Conservation (phyloP, 2,329 filamentous ascomycete species). For the Penicillium sp. region DNA sequence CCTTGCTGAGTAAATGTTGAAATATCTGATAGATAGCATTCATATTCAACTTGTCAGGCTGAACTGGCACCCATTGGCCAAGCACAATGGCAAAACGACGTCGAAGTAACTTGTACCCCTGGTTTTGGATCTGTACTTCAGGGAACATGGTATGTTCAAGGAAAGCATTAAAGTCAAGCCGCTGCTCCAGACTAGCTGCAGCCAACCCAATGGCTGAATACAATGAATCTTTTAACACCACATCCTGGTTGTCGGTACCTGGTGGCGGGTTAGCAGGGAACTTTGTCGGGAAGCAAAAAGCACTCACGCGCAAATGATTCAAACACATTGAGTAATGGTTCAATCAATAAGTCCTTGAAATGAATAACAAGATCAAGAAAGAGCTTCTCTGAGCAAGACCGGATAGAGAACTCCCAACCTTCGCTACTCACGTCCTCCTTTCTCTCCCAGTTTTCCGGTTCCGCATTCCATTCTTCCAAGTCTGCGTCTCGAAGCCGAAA, state of each 20-base stretch:
- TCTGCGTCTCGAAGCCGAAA: conserved; percentile 83
- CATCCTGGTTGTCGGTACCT: conserved; percentile 58
- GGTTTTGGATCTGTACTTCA: conserved; percentile 66
- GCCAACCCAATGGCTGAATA: conserved; percentile 89
- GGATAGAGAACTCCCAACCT: conserved; percentile 86
- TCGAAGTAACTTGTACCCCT: conserved; percentile 73
- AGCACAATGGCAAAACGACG: conserved; percentile 83
- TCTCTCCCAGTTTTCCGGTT: conserved; percentile 92
- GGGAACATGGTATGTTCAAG: conserved; percentile 66
- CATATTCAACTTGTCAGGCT: conserved; percentile 61
- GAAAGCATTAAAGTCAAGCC: conserved; percentile 78
- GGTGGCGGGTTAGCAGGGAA: conserved; percentile 13
- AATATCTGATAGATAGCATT: conserved; percentile 82
- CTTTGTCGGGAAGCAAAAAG: conserved; percentile 1
- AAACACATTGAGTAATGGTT: conserved; percentile 78
- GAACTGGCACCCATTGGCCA: conserved; percentile 81
- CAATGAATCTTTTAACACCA: conserved; percentile 85
- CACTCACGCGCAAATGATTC: conserved; percentile 62
- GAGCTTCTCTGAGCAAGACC: conserved; percentile 87
- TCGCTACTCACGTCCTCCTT: conserved; percentile 78
- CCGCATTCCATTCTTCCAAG: conserved; percentile 85
- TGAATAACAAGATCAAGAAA: conserved; percentile 87
- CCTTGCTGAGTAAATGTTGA: conserved; percentile 71
- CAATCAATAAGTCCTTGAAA: conserved; percentile 74
- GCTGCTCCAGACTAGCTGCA: conserved; percentile 65